Conservation (phyloP, 345 rosid genomes). For the Anacardium occidentale region DNA sequence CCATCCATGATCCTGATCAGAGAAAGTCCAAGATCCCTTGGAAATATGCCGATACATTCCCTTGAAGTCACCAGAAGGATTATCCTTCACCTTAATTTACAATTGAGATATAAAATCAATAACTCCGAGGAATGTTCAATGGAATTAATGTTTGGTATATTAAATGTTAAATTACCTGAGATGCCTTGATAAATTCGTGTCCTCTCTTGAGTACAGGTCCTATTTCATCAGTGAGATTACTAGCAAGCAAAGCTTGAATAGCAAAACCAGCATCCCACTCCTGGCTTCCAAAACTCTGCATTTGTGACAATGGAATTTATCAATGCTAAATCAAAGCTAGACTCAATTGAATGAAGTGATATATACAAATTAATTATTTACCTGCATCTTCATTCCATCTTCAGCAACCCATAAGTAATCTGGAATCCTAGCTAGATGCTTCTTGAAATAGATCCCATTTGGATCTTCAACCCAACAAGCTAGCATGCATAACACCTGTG, state of each 20-base stretch:
- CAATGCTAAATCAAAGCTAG: no score
- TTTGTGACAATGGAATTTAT: neutral
- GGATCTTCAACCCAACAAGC: conserved; percentile 48
- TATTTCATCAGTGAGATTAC: conserved; percentile 49
- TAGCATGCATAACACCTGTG: conserved; percentile 33
- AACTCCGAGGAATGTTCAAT: neutral
- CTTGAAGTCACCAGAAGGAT: conserved; percentile 17
- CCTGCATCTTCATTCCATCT: conserved; percentile 97
- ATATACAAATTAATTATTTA: neutral
- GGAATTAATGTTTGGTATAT: neutral
- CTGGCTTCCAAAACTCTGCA: conserved; percentile 80
- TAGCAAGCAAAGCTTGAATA: conserved; percentile 72
- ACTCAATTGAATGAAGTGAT: no score
- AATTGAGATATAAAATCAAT: neutral
- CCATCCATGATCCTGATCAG: conserved; percentile 22
- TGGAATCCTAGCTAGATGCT: conserved; percentile 69
- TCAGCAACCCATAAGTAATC: conserved; percentile 92
- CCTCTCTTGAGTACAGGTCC: conserved; percentile 60
- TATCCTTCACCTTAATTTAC: conserved; percentile 17
- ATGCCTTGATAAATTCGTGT: conserved; percentile 69
- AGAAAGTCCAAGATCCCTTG: conserved; percentile 20
- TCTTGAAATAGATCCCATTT: conserved; percentile 54
- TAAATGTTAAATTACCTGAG: conserved; percentile 47
- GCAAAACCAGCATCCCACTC: conserved; percentile 75
- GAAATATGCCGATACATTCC: conserved; percentile 10